These are phyloP conservation scores for Pythium insidiosum DNA, from an alignment of 352 stramenopile species.

Conservation along the genomic window DNA sequence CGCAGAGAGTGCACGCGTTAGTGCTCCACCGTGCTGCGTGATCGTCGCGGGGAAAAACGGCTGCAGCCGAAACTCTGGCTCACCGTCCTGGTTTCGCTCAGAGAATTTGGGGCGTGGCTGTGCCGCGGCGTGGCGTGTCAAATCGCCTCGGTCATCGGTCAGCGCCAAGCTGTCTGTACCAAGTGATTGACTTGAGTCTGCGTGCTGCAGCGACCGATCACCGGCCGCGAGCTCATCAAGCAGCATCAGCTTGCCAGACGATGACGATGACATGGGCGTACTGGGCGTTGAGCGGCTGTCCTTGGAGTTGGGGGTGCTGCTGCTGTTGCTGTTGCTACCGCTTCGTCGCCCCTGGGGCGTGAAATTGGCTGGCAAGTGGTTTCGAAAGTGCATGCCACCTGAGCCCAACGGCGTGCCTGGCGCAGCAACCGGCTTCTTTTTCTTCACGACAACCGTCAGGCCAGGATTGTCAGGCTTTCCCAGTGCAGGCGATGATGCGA, in stretches of 20 bases:
- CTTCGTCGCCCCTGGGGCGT: conserved; percentile 22
- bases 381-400: conserved; percentile 70
- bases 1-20: conserved; percentile 2
- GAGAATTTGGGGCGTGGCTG: conserved; percentile 7
- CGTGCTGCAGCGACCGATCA: too few species aligned
- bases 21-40: not conserved
- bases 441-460: conserved; percentile 15
- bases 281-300: conserved; percentile 7
- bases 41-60: conserved; percentile 6
- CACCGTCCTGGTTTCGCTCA: conserved; percentile 2
- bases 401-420: conserved; percentile 12
- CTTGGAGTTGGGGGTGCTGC: conserved; percentile 6
- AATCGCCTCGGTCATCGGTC: too few species aligned
- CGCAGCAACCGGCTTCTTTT: conserved; percentile 13
- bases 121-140: not conserved
- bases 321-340: conserved; percentile 8
- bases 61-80: conserved; percentile 6
- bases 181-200: too few species aligned
- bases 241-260: conserved; percentile 9
- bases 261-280: conserved; percentile 14
- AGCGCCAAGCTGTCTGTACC: too few species aligned
- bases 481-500: too few species aligned
- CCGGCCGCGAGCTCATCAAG: conserved; percentile 9
- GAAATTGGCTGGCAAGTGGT: conserved; percentile 60
- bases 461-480: too few species aligned